Conservation (phyloP, 495 filamentous ascomycete species). For the Podospora bellae-mahoneyi region DNA sequence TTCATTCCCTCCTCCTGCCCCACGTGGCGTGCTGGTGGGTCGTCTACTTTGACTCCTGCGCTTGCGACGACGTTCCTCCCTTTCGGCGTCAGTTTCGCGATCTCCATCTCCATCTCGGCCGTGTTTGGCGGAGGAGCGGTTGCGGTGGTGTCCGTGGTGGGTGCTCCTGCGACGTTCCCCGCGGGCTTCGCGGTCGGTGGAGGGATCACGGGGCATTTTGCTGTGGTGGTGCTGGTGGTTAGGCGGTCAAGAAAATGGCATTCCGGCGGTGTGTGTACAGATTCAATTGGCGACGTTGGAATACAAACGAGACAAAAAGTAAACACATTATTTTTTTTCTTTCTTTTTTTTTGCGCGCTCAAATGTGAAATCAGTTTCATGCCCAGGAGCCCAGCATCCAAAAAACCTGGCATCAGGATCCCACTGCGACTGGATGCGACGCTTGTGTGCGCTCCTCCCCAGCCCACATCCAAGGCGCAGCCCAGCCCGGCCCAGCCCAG, state of each 20-base stretch:
- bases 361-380: too few relatives aligned
- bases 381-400: background rate
- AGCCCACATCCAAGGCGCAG: background rate
- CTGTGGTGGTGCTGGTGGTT: background rate
- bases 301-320: background rate
- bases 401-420: background rate
- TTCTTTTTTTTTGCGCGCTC: background rate
- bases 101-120: background rate
- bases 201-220: slow-evolving; percentile 23
- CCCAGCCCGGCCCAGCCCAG: background rate
- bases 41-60: slow-evolving; percentile 2
- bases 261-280: too few relatives aligned
- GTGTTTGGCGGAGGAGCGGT: slow-evolving; percentile 5
- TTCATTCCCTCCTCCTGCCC: background rate
- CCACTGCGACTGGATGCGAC: slow-evolving; percentile 13
- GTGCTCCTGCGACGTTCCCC: background rate
- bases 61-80: slow-evolving; percentile 6
- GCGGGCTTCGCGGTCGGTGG: slow-evolving; percentile 3
- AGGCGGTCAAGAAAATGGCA: background rate
- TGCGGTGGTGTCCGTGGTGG: slow-evolving; percentile 15
- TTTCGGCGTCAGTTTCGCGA: slow-evolving; percentile 7
- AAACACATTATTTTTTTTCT: background rate
- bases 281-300: slow-evolving; percentile 12
- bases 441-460: background rate
- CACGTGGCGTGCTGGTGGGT: background rate